Evolutionary conservation across 1,139 yeast genomes (phyloP), one percentile per base, ranked within the genome.

Genomic region (Wickerhamomyces sp.): DNA sequence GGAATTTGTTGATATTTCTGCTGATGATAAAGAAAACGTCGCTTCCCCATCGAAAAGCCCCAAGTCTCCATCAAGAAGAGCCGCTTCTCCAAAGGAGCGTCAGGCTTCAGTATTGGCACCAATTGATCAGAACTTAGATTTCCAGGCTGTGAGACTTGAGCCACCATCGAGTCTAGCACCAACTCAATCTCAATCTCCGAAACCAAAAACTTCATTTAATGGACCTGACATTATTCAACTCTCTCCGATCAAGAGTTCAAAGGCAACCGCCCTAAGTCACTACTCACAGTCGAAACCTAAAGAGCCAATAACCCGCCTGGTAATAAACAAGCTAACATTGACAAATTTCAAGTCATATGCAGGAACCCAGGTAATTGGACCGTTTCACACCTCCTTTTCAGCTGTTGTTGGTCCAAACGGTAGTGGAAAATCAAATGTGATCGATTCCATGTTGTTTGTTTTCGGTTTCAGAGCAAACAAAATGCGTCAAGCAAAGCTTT

Each of bases 381-480:
- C 99, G 0, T 94, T 94, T 61, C 85, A 92, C 58, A 67, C 89
- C 33, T 87, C 95, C 3, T 94, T 94, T 58, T 87, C 96, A 8
- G 97, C 99, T 0, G 95, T 94, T 9, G 97, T 94, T n/a, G 99
- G 99, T 0, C 98, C 98, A 4, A 94, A 94, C 60, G 99, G 99
- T 24, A 86, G 96, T 30, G 98, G 98, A 8, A 92, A 92, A 62
- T 90, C 97, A 12, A 94, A 94, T 58, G 98, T 94, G 29, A 94
- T 94, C 48, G 99, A 94, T 59, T 86, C 97, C 3, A 76, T 94
- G 75, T 69, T 94, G 44, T 94, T 94, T 62, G 98, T 94, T 4
- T 94, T 94, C 65, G 99, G 99, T 0, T 94, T 94, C 62, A 72
- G 98, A 46, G 98, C 98, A 1, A 78, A 81, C 58, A 92, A 94